Base-by-base conservation (phyloP, 805 yeast species). In the Wickerhamia fluorescens region DNA sequence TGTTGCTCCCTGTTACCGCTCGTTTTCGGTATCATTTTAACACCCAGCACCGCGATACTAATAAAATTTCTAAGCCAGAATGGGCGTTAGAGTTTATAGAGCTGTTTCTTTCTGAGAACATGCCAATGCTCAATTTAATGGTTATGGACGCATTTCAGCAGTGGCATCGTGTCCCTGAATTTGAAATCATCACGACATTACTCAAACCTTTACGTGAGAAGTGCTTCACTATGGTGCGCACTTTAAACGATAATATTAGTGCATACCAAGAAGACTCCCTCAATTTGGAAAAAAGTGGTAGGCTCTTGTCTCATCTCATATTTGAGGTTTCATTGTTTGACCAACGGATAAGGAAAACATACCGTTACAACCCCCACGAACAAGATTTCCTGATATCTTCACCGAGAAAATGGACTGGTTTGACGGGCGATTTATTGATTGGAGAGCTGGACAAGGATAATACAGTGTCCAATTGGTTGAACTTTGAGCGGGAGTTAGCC, bases 61-160 rank as follows among this genome's bases (percentile, higher is more conserved):
- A 78, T 42, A 67, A 73, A 25, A 44, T 73, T 15, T 76, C 78
- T 33, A 75, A 75, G 42, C 88, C 89, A 2, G 88, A 81, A 45
- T 80, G 85, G 79, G 69, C 76, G 3, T 64, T 79, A 35, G 51
- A 58, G 11, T 79, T 68, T 41, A 45, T 71, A 5, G 68, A 63
- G 34, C 57, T 60, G 9, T 70, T 66, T 35, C 30, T 72, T 12
- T 38, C 44, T 6, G 59, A 56, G 15, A 63, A 72, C 29, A 29
- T 71, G 12, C 44, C 53, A 20, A 50, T 58, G 16, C 51, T 75
- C 21, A 61, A 59, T 19, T 44, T 57, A 18, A 48, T 67, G 2
- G 56, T 71, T 29, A 57, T 58, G 7, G 51, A 47, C 20, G 27
- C 44, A 8, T 61, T 72, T 27, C 31, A 28, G 29, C 13, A 27